Evolutionary conservation across 2,329 filamentous ascomycete species (phyloP).

Genomic region (Aspergillus thermomutatus): DNA sequence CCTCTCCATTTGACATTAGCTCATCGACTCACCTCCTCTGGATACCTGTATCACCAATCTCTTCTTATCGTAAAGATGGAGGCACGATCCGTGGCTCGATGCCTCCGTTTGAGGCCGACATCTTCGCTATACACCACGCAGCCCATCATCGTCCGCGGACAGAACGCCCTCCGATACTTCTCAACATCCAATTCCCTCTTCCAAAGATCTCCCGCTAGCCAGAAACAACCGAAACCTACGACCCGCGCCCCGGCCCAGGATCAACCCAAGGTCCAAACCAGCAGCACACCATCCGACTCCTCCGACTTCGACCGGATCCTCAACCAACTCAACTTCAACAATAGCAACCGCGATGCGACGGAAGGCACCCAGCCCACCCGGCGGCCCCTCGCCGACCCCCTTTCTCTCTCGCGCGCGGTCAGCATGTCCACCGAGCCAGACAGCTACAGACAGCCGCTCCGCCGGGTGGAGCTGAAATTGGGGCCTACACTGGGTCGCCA

Average conservation of each 20-base stretch:
- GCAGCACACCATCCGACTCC: not conserved
- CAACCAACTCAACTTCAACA: constrained; percentile 28
- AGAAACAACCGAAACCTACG: constrained; percentile 4
- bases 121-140: constrained; percentile 23
- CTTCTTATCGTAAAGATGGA: constrained; percentile 24
- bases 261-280: not conserved
- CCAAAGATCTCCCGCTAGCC: constrained; percentile 20
- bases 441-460: constrained; percentile 16
- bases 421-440: constrained; percentile 16
- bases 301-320: constrained; percentile 33
- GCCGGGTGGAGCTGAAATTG: constrained; percentile 33
- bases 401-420: constrained; percentile 20
- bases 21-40: not conserved
- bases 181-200: constrained; percentile 15
- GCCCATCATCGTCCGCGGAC: constrained; percentile 6
- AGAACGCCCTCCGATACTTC: constrained; percentile 12
- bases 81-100: constrained; percentile 27
- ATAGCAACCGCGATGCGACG: not conserved
- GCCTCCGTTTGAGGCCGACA: constrained; percentile 32
- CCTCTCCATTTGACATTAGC: not conserved
- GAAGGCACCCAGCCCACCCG: not conserved
- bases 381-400: constrained; percentile 10
- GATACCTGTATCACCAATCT: not conserved
- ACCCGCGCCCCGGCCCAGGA: constrained; percentile 6
- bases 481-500: constrained; percentile 37